Conservation (phyloP, 2,329 filamentous ascomycete species). For the Triangularia setosa region DNA sequence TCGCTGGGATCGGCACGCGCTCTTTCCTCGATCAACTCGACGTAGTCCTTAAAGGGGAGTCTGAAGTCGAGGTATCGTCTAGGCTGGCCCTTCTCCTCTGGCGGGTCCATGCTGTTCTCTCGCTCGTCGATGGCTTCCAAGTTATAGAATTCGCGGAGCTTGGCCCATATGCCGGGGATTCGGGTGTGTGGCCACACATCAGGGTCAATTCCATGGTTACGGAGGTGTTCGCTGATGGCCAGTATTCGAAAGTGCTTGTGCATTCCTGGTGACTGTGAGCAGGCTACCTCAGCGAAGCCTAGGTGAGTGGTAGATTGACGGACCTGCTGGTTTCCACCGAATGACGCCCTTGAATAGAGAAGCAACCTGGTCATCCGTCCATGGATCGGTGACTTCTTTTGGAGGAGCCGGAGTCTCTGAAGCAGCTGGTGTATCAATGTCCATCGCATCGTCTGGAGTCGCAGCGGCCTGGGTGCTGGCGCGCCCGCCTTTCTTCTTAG, state of each 20-base stretch:
- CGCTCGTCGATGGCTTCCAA: slow-evolving; percentile 81
- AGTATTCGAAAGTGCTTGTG: slow-evolving; percentile 94
- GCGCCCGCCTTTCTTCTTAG: slow-evolving; percentile 64
- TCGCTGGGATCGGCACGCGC: slow-evolving; percentile 45
- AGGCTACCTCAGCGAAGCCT: neutral
- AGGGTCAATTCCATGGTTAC: slow-evolving; percentile 74
- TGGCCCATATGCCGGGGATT: slow-evolving; percentile 88
- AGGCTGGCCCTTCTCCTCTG: slow-evolving; percentile 53
- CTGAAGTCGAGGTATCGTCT: slow-evolving; percentile 64
- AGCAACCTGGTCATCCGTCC: slow-evolving; percentile 94
- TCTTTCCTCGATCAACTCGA: slow-evolving; percentile 44
- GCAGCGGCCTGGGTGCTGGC: slow-evolving; percentile 37
- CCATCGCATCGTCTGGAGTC: slow-evolving; percentile 57
- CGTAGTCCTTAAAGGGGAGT: slow-evolving; percentile 49
- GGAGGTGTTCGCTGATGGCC: slow-evolving; percentile 73
- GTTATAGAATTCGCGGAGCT: slow-evolving; percentile 79
- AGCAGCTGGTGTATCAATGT: slow-evolving; percentile 52
- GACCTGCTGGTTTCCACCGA: slow-evolving; percentile 92
- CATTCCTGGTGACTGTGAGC: slow-evolving; percentile 56
- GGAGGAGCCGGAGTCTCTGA: slow-evolving; percentile 44
- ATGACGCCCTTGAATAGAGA: slow-evolving; percentile 91
- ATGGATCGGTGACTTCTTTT: slow-evolving; percentile 57
- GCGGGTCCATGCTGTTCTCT: slow-evolving; percentile 57
- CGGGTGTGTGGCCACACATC: slow-evolving; percentile 72
- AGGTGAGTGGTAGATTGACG: neutral